phyloP scores from a whole-genome alignment of 2,329 filamentous ascomycete genomes.

The Ophiocordyceps camponoti-saundersi region DNA sequence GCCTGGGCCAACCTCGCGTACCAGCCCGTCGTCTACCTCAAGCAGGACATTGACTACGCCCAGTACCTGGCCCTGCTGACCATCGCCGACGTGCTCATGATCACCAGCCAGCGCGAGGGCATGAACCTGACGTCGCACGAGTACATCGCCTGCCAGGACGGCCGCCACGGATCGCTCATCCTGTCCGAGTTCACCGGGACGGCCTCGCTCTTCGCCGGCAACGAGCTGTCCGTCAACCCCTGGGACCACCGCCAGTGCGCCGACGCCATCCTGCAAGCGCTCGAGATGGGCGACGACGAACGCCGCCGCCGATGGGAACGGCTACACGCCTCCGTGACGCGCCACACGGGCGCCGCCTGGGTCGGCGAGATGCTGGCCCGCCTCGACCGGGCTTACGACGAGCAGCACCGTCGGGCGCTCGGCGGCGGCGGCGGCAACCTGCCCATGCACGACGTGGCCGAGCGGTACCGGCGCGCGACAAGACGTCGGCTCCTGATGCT shows the following conservation, averaged over 20 bases:
- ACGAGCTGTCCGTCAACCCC: slow-evolving; percentile 76
- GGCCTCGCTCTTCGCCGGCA: slow-evolving; percentile 64
- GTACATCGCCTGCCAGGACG: slow-evolving; percentile 86
- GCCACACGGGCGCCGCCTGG: slow-evolving; percentile 77
- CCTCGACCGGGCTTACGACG: slow-evolving; percentile 60
- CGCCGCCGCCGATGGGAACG: slow-evolving; percentile 59
- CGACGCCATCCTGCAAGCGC: slow-evolving; percentile 64
- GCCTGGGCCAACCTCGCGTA: slow-evolving; percentile 81
- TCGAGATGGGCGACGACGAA: slow-evolving; percentile 65
- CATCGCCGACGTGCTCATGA: slow-evolving; percentile 81
- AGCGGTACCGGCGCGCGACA: slow-evolving; percentile 46
- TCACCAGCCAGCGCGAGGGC: slow-evolving; percentile 86
- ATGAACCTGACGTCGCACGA: slow-evolving; percentile 97
- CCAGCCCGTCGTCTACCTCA: slow-evolving; percentile 82
- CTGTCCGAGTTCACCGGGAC: slow-evolving; percentile 92
- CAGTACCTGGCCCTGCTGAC: slow-evolving; percentile 88
- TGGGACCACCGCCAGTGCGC: slow-evolving; percentile 89
- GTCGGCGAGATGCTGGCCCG: slow-evolving; percentile 56
- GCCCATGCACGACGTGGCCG: slow-evolving; percentile 45
- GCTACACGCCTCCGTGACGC: slow-evolving; percentile 55
- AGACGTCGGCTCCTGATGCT: slow-evolving; percentile 67
- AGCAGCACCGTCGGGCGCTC: slow-evolving; percentile 78
- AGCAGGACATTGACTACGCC: slow-evolving; percentile 83
- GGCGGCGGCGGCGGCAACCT: slow-evolving; percentile 61
- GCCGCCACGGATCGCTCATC: slow-evolving; percentile 77